Conservation (phyloP, 2,329 filamentous ascomycete species). For the Calonectria honghensis region DNA sequence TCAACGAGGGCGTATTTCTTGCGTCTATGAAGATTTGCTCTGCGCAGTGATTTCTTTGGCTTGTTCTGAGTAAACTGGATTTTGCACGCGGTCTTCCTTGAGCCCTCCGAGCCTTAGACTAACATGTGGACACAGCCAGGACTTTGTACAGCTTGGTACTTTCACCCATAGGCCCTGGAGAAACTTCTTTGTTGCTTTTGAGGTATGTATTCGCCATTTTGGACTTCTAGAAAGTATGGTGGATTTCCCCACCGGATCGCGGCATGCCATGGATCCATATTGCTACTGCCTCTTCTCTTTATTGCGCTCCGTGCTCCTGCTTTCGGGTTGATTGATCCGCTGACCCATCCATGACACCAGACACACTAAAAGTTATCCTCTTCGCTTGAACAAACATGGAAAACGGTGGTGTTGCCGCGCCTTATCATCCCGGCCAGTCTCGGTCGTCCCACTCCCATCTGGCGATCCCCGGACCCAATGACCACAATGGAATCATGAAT, state of each 20-base stretch:
- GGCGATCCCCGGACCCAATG: conserved; percentile 55
- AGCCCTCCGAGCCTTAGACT: background rate
- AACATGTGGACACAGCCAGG: conserved; percentile 44
- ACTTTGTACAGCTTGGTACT: conserved; percentile 56
- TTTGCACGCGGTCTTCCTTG: background rate
- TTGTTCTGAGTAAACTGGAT: background rate
- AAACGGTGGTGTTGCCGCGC: conserved; percentile 55
- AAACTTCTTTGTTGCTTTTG: conserved; percentile 59
- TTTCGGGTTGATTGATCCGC: background rate
- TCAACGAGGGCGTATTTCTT: background rate
- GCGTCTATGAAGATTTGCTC: background rate
- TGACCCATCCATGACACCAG: conserved; percentile 35
- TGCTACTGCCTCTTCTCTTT: too few relatives aligned
- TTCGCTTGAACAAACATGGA: conserved; percentile 62
- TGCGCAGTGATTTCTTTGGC: too few relatives aligned
- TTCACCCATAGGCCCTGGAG: conserved; percentile 55
- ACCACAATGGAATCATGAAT: conserved; percentile 58
- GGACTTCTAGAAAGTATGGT: background rate
- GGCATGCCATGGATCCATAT: background rate
- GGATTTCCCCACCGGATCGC: background rate
- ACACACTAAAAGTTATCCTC: conserved; percentile 60
- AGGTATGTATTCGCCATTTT: conserved; percentile 52
- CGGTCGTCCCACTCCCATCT: conserved; percentile 57
- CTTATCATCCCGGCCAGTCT: conserved; percentile 58
- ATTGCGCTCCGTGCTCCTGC: background rate